phyloP scores from a whole-genome alignment of 306 rosid genomes.

The Trifolium dubium region DNA sequence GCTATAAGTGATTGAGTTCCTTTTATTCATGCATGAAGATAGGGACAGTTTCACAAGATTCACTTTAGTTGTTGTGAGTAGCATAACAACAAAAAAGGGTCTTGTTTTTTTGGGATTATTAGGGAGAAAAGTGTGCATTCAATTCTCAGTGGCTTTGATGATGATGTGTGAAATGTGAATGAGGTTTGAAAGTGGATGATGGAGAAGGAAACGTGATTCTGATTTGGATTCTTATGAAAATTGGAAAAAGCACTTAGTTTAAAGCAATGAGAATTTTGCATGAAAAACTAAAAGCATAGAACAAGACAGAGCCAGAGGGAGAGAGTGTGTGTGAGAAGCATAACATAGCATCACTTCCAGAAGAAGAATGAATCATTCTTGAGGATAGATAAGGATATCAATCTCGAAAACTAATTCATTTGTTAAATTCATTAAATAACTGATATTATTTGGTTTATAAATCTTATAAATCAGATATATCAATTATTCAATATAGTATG shows the following conservation, averaged over 20 bases:
- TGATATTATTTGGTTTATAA: too few species aligned
- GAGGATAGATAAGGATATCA: neutral
- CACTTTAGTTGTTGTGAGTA: neutral
- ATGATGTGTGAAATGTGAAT: neutral
- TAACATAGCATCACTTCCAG: slow-evolving; percentile 21
- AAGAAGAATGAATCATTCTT: slow-evolving; percentile 32
- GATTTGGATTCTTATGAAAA: slow-evolving; percentile 29
- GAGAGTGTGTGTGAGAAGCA: neutral
- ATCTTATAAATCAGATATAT: too few species aligned
- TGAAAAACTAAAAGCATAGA: neutral
- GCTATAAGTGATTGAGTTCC: neutral
- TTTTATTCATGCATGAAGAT: slow-evolving; percentile 41
- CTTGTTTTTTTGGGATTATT: neutral
- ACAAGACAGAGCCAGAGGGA: neutral
- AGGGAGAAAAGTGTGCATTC: neutral
- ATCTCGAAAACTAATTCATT: neutral
- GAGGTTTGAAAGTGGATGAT: slow-evolving; percentile 24
- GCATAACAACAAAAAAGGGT: neutral
- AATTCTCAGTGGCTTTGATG: neutral
- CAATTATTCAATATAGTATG: too few species aligned
- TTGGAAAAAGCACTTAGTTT: neutral
- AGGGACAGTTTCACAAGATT: slow-evolving; percentile 23
- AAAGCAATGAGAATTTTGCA: neutral
- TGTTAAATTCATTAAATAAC: too few species aligned
- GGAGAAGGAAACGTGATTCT: slow-evolving; percentile 43